These are phyloP conservation scores for Citrus cavaleriei DNA, from an alignment of 345 rosid species.

Conservation along the genomic window DNA sequence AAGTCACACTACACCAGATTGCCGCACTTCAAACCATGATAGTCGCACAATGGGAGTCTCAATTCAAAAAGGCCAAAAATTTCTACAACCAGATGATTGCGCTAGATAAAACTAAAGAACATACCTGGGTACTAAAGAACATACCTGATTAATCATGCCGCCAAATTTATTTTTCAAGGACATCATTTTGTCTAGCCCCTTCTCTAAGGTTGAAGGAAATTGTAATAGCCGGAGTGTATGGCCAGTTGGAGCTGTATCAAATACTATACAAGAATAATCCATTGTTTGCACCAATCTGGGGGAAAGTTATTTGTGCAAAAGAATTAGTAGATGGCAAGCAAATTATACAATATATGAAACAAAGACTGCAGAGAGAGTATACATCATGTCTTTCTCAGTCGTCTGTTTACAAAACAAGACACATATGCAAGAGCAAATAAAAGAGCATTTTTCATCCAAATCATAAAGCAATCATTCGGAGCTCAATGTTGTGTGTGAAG, in stretches of 20 bases:
- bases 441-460: background rate
- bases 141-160: constrained; percentile 89
- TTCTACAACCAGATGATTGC: background rate
- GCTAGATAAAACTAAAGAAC: background rate
- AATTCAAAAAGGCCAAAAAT: background rate
- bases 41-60: background rate
- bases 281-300: constrained; percentile 93
- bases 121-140: constrained; percentile 51
- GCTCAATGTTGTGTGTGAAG: background rate
- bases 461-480: background rate
- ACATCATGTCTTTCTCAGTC: background rate
- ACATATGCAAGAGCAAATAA: background rate
- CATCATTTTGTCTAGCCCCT: constrained; percentile 90
- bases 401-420: background rate
- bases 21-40: background rate
- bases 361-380: background rate
- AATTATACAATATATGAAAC: background rate
- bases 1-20: background rate
- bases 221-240: constrained; percentile 94
- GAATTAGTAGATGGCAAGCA: background rate
- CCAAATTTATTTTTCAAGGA: constrained; percentile 90
- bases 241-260: constrained; percentile 99
- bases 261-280: constrained; percentile 94
- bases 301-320: constrained; percentile 7
- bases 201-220: constrained; percentile 92